A percentile compares a stretch with the other conserved stretches of the same genome.
These are phyloP conservation scores for Mycocentrospora acerina DNA, from an alignment of 2,329 filamentous ascomycete species.

Conservation along the genomic window DNA sequence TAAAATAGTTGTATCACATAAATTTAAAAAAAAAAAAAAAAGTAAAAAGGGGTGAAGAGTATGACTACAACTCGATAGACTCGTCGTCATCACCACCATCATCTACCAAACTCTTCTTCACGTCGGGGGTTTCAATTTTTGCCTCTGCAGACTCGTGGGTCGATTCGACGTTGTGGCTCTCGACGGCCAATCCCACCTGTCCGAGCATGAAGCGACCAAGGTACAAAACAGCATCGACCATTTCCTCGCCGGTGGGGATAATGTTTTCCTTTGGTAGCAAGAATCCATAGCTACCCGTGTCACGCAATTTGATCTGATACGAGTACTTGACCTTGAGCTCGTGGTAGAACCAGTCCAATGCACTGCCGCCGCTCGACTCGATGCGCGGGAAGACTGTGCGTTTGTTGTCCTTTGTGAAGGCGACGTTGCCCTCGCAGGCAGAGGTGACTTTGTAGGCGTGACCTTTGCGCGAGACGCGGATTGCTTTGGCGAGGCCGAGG, in stretches of 20 bases:
- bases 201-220: conserved; percentile 76
- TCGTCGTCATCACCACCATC: too few relatives aligned
- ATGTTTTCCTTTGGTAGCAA: conserved; percentile 85
- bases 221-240: conserved; percentile 79
- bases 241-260: conserved; percentile 83
- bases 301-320: conserved; percentile 91
- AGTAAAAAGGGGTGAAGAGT: too few relatives aligned
- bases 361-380: conserved; percentile 78
- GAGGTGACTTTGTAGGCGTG: conserved; percentile 68
- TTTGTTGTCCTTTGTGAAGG: conserved; percentile 38
- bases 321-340: conserved; percentile 79
- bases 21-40: too few relatives aligned
- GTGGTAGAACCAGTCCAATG: conserved; percentile 94
- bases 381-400: conserved; percentile 54
- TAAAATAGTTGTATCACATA: too few relatives aligned
- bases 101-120: conserved; percentile 1
- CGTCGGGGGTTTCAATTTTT: conserved; percentile 1
- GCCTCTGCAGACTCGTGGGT: conserved; percentile 1
- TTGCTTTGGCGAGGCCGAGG: conserved; percentile 83
- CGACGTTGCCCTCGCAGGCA: conserved; percentile 79
- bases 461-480: conserved; percentile 76
- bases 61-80: too few relatives aligned
- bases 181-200: conserved; percentile 34
- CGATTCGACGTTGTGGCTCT: conserved; percentile 1
- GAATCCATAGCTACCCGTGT: conserved; percentile 93